Evolutionary conservation across 1,284 basidiomycete genomes (phyloP).

Genomic region (Ustilago esculenta): DNA sequence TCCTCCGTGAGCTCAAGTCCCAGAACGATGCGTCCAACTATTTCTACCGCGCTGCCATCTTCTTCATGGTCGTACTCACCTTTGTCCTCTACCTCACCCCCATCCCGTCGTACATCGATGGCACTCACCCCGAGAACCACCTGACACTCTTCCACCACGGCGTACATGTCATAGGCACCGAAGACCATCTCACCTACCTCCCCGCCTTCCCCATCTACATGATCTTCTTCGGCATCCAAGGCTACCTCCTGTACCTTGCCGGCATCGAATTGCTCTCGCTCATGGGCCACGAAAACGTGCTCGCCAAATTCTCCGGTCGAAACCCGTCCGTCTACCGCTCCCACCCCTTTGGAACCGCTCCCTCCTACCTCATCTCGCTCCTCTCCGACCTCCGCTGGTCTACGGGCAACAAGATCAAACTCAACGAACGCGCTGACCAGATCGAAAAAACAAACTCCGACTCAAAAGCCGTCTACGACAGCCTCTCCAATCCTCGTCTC

Average conservation of each 20-base stretch:
- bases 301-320: constrained; percentile 12
- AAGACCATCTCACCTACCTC: constrained; percentile 63
- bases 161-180: constrained; percentile 56
- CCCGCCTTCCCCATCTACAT: constrained; percentile 65
- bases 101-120: constrained; percentile 60
- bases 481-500: constrained; percentile 47
- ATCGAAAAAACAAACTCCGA: constrained; percentile 14
- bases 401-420: constrained; percentile 29
- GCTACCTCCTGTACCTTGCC: constrained; percentile 46
- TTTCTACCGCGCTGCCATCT: constrained; percentile 51
- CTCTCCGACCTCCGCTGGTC: constrained; percentile 57
- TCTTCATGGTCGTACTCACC: constrained; percentile 51
- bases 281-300: constrained; percentile 38
- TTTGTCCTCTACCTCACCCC: constrained; percentile 60
- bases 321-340: constrained; percentile 51
- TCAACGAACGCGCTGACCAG: constrained; percentile 33
- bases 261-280: constrained; percentile 46
- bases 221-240: constrained; percentile 50
- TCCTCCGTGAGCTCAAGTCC: constrained; percentile 52
- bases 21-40: constrained; percentile 61
- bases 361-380: constrained; percentile 53
- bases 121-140: constrained; percentile 64
- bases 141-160: constrained; percentile 57
- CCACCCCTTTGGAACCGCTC: constrained; percentile 65
- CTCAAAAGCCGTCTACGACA: constrained; percentile 24